phyloP scores from a whole-genome alignment of 2,329 filamentous ascomycete genomes.

The Penicillium olsonii region DNA sequence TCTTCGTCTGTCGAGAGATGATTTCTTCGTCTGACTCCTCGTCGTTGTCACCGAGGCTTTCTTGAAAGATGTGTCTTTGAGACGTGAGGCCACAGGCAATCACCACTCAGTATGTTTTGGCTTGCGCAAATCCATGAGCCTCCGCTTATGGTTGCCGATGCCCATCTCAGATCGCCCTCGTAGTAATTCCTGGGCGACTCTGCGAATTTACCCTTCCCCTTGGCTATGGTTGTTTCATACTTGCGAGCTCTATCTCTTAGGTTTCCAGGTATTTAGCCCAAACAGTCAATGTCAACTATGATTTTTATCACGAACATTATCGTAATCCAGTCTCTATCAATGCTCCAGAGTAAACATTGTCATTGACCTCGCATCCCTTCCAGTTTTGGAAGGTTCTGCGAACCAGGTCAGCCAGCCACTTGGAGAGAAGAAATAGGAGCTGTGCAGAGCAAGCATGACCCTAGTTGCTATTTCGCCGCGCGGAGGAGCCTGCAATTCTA shows the following conservation, averaged over 20 bases:
- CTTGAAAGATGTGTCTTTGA: conserved; percentile 8
- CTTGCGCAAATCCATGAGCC: neutral
- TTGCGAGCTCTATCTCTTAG: conserved; percentile 17
- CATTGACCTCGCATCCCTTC: too few relatives aligned
- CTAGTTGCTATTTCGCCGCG: too few relatives aligned
- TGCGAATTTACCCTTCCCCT: conserved; percentile 13
- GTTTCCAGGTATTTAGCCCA: conserved; percentile 13
- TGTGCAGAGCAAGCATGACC: too few relatives aligned
- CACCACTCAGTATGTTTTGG: conserved; percentile 3
- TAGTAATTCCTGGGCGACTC: conserved; percentile 15
- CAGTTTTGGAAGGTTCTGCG: too few relatives aligned
- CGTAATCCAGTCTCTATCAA: too few relatives aligned
- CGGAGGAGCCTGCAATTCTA: too few relatives aligned
- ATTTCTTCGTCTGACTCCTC: conserved; percentile 14
- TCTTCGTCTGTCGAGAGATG: conserved; percentile 8
- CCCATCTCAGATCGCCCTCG: conserved; percentile 1
- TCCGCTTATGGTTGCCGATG: conserved; percentile 4
- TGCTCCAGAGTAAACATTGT: too few relatives aligned
- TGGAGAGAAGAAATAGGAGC: too few relatives aligned
- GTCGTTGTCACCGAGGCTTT: conserved; percentile 11
- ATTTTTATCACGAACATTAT: neutral
- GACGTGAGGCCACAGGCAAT: conserved; percentile 11
- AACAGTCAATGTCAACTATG: conserved; percentile 6
- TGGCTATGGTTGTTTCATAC: conserved; percentile 15
- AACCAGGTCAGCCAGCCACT: too few relatives aligned